Evolutionary conservation across 2,329 filamentous ascomycete genomes (phyloP).

Genomic region (Myriosclerotinia duriaeana): DNA sequence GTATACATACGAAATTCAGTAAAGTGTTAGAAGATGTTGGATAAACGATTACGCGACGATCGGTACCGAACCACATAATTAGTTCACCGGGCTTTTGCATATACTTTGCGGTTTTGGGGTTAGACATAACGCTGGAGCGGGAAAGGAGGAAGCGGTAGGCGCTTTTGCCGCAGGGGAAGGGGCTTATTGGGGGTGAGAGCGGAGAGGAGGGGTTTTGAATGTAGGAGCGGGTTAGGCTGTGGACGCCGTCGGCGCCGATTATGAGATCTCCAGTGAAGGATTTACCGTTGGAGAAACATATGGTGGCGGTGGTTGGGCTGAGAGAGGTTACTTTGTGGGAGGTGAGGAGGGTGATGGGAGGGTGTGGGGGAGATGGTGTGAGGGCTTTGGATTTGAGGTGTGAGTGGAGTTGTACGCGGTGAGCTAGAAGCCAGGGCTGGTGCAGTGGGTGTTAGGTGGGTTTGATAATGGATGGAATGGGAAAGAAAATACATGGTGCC

Average conservation of each 20-base stretch:
- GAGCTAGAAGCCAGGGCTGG: conserved; percentile 51
- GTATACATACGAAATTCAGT: conserved; percentile 54
- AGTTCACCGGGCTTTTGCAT: conserved; percentile 39
- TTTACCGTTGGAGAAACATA: conserved; percentile 49
- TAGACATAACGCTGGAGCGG: conserved; percentile 34
- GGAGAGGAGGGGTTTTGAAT: neutral
- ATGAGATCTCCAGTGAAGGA: conserved; percentile 5
- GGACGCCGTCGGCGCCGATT: conserved; percentile 18
- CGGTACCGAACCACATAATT: conserved; percentile 45
- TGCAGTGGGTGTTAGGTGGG: neutral
- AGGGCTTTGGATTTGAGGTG: conserved; percentile 51
- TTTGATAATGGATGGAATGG: neutral
- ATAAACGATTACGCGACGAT: conserved; percentile 50
- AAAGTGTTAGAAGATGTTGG: conserved; percentile 47
- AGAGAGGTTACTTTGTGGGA: conserved; percentile 48
- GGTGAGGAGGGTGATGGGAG: conserved; percentile 44
- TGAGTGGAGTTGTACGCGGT: conserved; percentile 54
- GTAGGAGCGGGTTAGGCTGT: conserved; percentile 6
- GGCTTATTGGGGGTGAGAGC: neutral
- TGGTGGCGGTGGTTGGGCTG: conserved; percentile 43
- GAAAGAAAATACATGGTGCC: conserved; percentile 45
- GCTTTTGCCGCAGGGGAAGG: conserved; percentile 28
- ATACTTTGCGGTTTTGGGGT: conserved; percentile 42
- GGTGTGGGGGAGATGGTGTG: conserved; percentile 41
- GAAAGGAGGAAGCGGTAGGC: conserved; percentile 34